Conservation (phyloP, 2,329 filamentous ascomycete genomes). For the Dendrostoma leiphaemia region DNA sequence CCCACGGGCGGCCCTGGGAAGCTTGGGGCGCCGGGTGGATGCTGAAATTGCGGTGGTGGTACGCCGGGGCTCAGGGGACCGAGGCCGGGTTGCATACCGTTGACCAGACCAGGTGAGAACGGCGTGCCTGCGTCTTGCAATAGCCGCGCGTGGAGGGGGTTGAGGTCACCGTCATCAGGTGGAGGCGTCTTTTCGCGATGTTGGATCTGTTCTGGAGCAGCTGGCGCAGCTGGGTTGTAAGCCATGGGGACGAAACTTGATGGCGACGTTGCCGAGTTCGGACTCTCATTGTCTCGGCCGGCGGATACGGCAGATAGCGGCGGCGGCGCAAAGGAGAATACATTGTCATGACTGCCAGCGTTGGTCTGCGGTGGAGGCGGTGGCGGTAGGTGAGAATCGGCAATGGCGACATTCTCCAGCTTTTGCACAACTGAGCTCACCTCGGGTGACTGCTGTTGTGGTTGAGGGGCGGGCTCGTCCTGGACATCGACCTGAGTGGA, state of each 20-base stretch:
- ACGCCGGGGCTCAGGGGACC: conserved; percentile 39
- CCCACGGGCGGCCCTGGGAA: conserved; percentile 40
- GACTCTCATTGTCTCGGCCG: conserved; percentile 29
- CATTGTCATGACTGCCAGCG: conserved; percentile 21
- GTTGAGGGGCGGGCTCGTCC: conserved; percentile 58
- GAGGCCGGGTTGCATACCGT: conserved; percentile 37
- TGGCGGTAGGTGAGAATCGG: conserved; percentile 46
- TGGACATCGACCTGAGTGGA: conserved; percentile 58
- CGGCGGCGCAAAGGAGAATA: conserved; percentile 39
- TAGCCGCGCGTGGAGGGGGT: conserved; percentile 58
- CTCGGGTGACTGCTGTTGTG: conserved; percentile 35
- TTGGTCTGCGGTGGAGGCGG: conserved; percentile 18
- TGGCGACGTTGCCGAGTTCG: conserved; percentile 22
- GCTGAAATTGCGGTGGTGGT: conserved; percentile 33
- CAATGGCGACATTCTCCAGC: conserved; percentile 69
- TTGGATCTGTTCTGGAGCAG: conserved; percentile 68
- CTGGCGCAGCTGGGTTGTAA: conserved; percentile 77
- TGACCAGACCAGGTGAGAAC: conserved; percentile 47
- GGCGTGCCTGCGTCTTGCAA: conserved; percentile 52
- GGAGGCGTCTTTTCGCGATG: conserved; percentile 80
- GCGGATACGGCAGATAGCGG: conserved; percentile 35
- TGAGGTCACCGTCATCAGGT: conserved; percentile 62
- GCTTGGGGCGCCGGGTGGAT: conserved; percentile 36
- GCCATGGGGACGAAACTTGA: conserved; percentile 61
- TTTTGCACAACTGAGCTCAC: conserved; percentile 72